A percentile compares a stretch with the other conserved stretches of the same genome.
Conservation (phyloP, 345 rosid species). For the Eucalyptus tenuipes region DNA sequence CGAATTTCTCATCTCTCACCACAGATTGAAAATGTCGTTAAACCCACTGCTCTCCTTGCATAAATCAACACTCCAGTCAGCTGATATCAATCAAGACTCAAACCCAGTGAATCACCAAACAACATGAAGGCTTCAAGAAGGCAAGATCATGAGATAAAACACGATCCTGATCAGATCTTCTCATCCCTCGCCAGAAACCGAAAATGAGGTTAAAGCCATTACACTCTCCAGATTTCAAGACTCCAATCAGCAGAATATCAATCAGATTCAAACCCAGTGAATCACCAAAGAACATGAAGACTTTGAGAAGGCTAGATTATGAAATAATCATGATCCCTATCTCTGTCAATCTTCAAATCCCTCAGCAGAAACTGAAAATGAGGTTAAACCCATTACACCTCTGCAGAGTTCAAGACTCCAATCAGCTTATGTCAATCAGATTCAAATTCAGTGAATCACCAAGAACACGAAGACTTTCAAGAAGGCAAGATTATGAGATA, state of each 20-base stretch:
- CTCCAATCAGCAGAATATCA: neutral
- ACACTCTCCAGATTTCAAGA: neutral
- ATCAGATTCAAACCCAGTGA: neutral
- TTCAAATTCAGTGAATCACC: neutral
- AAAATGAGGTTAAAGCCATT: neutral
- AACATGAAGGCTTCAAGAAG: neutral
- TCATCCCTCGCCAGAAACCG: constrained; percentile 4
- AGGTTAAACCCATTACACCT: neutral
- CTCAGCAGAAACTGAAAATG: neutral
- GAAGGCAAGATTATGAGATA: neutral
- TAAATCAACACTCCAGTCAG: neutral
- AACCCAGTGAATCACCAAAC: neutral
- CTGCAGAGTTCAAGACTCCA: neutral
- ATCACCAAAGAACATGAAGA: neutral
- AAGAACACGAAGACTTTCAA: neutral
- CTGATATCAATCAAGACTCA: neutral
- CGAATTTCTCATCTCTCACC: constrained; percentile 58
- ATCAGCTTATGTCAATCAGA: neutral
- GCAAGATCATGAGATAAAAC: neutral
- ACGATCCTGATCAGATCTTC: constrained; percentile 10
- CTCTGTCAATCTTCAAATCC: constrained; percentile 21
- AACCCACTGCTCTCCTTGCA: neutral
- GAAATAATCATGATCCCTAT: neutral
- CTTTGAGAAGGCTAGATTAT: neutral
- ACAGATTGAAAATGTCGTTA: neutral